phyloP scores from a whole-genome alignment of 768 basidiomycete genomes.

The Tylopilus cervinicoccineus region DNA sequence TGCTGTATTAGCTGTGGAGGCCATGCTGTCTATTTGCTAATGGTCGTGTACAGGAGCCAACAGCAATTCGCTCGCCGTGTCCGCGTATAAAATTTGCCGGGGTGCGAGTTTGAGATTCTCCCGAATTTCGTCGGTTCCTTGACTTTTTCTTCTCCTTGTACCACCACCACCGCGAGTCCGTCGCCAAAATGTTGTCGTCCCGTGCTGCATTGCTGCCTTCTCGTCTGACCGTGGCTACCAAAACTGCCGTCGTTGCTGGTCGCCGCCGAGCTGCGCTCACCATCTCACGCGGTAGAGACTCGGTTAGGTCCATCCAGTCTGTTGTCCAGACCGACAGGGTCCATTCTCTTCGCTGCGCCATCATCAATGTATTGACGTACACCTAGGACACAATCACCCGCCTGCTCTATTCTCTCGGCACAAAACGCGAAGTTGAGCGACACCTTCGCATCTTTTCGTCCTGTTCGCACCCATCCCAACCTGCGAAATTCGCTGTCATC shows the following conservation, averaged over 20 bases:
- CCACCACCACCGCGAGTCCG: slow-evolving; percentile 6
- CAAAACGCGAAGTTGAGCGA: slow-evolving; percentile 95
- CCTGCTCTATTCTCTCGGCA: slow-evolving; percentile 93
- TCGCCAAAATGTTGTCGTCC: slow-evolving; percentile 27
- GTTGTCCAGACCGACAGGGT: slow-evolving; percentile 76
- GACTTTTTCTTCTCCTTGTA: background rate
- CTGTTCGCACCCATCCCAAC: slow-evolving; percentile 83
- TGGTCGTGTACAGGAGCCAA: slow-evolving; percentile 14
- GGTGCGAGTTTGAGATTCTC: background rate
- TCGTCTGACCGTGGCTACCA: slow-evolving; percentile 36
- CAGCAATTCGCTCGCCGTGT: slow-evolving; percentile 16
- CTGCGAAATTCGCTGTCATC: slow-evolving; percentile 95
- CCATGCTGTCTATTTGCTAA: slow-evolving; percentile 2
- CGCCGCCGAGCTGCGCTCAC: slow-evolving; percentile 38
- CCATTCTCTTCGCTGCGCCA: slow-evolving; percentile 21
- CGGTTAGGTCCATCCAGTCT: slow-evolving; percentile 49
- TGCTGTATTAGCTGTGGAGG: background rate
- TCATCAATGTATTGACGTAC: background rate
- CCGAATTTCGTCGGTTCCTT: no score
- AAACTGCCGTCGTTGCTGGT: slow-evolving; percentile 45
- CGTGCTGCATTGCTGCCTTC: slow-evolving; percentile 22
- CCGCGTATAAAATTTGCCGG: background rate
- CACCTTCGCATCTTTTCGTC: slow-evolving; percentile 97
- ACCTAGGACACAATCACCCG: slow-evolving; percentile 93
- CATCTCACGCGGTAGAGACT: slow-evolving; percentile 36